These are phyloP conservation scores for Hordeum pubiflorum DNA, from an alignment of 202 grass and related monocot genomes.

Conservation along the genomic window DNA sequence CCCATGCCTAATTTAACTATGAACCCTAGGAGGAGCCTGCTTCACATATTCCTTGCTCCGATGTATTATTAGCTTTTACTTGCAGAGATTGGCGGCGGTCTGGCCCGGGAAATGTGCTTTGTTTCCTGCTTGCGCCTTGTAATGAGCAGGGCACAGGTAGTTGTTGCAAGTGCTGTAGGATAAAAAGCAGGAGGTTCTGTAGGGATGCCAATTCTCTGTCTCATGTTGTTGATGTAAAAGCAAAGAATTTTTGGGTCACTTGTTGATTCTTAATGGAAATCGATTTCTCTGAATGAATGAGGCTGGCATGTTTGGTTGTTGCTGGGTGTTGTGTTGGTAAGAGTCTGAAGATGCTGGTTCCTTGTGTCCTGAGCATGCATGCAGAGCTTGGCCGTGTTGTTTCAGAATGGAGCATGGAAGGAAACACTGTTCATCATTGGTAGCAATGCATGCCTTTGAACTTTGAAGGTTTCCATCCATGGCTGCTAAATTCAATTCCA, in stretches of 20 bases:
- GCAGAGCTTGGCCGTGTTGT: background rate
- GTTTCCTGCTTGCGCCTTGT: conserved; percentile 1
- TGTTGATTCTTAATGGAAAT: conserved; percentile 5
- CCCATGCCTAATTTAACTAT: conserved; percentile 28
- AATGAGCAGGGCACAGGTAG: background rate
- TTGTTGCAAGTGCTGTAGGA: background rate
- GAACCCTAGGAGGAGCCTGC: background rate
- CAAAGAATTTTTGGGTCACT: background rate
- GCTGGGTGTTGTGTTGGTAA: background rate
- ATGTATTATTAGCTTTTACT: conserved; percentile 8
- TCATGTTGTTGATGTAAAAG: conserved; percentile 23
- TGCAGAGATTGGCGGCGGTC: conserved; percentile 13
- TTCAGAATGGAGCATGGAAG: background rate
- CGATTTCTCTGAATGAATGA: background rate
- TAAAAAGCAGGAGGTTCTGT: background rate
- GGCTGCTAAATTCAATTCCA: no score
- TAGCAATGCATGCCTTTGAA: no score
- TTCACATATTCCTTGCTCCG: conserved; percentile 18
- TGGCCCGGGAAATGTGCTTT: background rate
- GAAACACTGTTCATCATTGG: background rate
- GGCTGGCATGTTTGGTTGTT: background rate
- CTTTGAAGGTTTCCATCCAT: no score
- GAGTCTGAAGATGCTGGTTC: background rate
- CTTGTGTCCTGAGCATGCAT: background rate
- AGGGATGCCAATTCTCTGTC: conserved; percentile 9